phyloP scores from a whole-genome alignment of 2,329 filamentous ascomycete genomes.

The Curvularia eragrostidis region DNA sequence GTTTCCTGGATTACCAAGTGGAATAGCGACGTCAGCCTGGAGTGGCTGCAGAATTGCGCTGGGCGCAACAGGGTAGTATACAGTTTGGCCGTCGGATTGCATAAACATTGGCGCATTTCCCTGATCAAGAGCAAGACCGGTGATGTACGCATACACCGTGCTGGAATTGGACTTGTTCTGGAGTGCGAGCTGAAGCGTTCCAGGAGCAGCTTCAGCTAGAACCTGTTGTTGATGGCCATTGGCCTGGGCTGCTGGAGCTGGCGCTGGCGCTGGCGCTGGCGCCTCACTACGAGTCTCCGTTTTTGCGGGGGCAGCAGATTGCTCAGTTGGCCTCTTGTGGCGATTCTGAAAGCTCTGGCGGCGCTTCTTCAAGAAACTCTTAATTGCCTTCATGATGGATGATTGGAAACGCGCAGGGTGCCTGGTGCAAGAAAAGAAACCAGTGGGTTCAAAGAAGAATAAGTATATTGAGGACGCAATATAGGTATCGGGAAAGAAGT shows the following conservation, averaged over 20 bases:
- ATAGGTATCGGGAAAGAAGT: neutral
- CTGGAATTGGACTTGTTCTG: slow-evolving; percentile 69
- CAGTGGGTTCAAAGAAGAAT: neutral
- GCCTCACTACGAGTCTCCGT: slow-evolving; percentile 16
- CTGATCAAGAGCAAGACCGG: slow-evolving; percentile 67
- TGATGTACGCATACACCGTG: slow-evolving; percentile 73
- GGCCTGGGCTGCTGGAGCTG: slow-evolving; percentile 17
- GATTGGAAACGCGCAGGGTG: neutral
- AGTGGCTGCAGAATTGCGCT: slow-evolving; percentile 59
- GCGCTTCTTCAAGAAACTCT: slow-evolving; percentile 36
- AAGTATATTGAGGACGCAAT: neutral
- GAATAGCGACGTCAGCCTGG: slow-evolving; percentile 66
- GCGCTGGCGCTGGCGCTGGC: slow-evolving; percentile 16
- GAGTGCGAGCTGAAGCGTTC: slow-evolving; percentile 66
- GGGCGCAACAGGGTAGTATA: slow-evolving; percentile 70
- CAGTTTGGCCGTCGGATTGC: slow-evolving; percentile 68
- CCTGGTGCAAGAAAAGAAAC: neutral
- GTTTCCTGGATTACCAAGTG: slow-evolving; percentile 66
- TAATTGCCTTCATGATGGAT: slow-evolving; percentile 36
- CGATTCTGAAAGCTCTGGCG: slow-evolving; percentile 26
- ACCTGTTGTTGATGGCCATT: slow-evolving; percentile 34
- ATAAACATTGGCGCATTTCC: slow-evolving; percentile 68
- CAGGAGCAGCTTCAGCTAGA: slow-evolving; percentile 29
- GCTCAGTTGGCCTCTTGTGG: slow-evolving; percentile 1
- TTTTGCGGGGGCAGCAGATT: neutral